Conservation (phyloP, 1,139 yeast genomes). For the Candida sp. region DNA sequence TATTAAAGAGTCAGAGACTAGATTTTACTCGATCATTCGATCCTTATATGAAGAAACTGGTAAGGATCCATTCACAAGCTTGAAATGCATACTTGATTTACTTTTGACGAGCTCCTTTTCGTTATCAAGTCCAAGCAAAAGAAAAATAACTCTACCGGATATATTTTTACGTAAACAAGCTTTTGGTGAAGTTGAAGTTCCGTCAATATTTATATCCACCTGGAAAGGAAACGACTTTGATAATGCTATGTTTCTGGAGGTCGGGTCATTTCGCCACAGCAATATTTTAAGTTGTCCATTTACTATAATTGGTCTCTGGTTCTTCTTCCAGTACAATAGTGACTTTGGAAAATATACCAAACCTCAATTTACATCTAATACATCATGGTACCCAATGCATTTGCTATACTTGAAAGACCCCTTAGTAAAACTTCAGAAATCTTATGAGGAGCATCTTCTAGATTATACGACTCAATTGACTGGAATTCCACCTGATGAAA, state of each 20-base stretch:
- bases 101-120: neutral
- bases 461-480: neutral
- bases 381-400: neutral
- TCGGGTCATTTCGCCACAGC: neutral
- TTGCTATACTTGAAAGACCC: neutral
- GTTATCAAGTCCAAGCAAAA: neutral
- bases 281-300: neutral
- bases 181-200: neutral
- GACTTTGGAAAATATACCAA: neutral
- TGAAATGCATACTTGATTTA: neutral
- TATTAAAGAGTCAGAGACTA: neutral
- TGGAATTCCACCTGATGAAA: neutral
- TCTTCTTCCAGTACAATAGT: neutral
- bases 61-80: neutral
- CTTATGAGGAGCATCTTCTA: neutral
- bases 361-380: neutral
- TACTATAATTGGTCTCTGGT: conserved; percentile 1
- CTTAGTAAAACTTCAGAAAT: neutral
- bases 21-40: neutral
- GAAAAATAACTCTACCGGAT: neutral
- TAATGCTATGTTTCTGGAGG: neutral
- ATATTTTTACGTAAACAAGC: neutral
- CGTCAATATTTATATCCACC: neutral
- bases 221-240: neutral
- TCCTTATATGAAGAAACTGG: neutral